Conservation (phyloP, 495 filamentous ascomycete species). For the Penicillium mononematosum region DNA sequence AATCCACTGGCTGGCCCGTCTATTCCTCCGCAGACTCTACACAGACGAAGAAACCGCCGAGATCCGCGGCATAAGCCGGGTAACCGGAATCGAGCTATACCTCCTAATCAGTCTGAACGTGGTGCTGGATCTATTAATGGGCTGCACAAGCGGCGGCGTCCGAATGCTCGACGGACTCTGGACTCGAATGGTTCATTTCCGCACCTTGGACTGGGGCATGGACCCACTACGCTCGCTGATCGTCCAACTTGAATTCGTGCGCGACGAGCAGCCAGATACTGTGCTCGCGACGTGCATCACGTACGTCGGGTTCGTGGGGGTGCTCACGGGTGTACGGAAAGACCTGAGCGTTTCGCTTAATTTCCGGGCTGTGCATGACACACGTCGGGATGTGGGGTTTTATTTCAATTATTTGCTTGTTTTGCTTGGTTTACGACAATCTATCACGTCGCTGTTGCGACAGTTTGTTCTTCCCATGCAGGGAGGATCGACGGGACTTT, state of each 20-base stretch:
- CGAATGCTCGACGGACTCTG: slow-evolving; percentile 22
- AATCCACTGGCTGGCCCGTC: slow-evolving; percentile 38
- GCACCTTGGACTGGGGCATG: slow-evolving; percentile 70
- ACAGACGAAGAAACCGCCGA: slow-evolving; percentile 60
- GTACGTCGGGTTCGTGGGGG: slow-evolving; percentile 63
- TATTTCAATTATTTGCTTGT: slow-evolving; percentile 54
- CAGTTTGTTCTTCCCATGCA: slow-evolving; percentile 8
- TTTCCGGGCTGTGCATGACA: slow-evolving; percentile 57
- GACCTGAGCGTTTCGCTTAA: slow-evolving; percentile 63
- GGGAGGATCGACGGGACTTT: neutral
- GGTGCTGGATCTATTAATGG: slow-evolving; percentile 62
- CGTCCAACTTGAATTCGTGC: slow-evolving; percentile 58
- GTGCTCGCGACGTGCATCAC: slow-evolving; percentile 59
- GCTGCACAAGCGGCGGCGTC: slow-evolving; percentile 62
- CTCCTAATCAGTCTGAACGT: slow-evolving; percentile 62
- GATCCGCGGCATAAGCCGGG: slow-evolving; percentile 54
- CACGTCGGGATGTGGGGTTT: slow-evolving; percentile 40
- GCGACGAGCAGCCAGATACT: slow-evolving; percentile 25
- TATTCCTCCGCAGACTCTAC: slow-evolving; percentile 51
- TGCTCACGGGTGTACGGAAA: slow-evolving; percentile 58
- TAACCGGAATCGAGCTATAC: slow-evolving; percentile 55
- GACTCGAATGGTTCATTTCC: slow-evolving; percentile 58
- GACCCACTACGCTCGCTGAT: slow-evolving; percentile 54
- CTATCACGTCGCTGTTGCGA: slow-evolving; percentile 55
- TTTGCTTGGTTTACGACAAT: slow-evolving; percentile 55